These are phyloP conservation scores for Suhomyces bolitotheri DNA, from an alignment of 1,139 yeast species.

Conservation along the genomic window DNA sequence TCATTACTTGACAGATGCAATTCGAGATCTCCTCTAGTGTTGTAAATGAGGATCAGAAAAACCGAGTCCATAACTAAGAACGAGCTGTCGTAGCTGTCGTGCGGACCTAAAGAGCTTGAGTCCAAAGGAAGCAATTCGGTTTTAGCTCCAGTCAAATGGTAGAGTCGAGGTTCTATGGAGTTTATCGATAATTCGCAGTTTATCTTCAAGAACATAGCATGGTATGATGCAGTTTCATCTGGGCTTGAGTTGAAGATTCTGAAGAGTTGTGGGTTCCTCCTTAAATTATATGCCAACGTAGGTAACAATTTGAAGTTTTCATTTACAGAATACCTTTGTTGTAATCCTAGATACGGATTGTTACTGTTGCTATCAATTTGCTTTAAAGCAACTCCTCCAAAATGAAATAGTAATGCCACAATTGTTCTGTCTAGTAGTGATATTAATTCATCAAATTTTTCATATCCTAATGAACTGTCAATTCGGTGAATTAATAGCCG, in stretches of 20 bases:
- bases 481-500: conserved; percentile 36
- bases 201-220: conserved; percentile 30
- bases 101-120: conserved; percentile 17
- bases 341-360: conserved; percentile 27
- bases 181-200: conserved; percentile 19
- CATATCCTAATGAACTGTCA: conserved; percentile 39
- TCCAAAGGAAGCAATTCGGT: conserved; percentile 22
- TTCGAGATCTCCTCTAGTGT: conserved; percentile 18
- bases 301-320: conserved; percentile 32
- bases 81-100: conserved; percentile 10
- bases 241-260: conserved; percentile 44
- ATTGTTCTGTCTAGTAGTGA: conserved; percentile 29
- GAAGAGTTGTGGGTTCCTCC: conserved; percentile 38
- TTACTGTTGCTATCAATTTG: conserved; percentile 7
- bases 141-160: conserved; percentile 13
- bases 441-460: conserved; percentile 30
- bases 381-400: conserved; percentile 31
- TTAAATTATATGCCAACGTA: conserved; percentile 29
- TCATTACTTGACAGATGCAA: conserved; percentile 40
- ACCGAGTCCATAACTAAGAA: conserved; percentile 35
- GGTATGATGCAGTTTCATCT: conserved; percentile 45
- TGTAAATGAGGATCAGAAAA: conserved; percentile 29
- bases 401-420: conserved; percentile 30
- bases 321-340: conserved; percentile 25
- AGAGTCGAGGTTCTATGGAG: conserved; percentile 33